Base-by-base conservation (phyloP, 2,329 filamentous ascomycete genomes). In the Plenodomus biglobosus region DNA sequence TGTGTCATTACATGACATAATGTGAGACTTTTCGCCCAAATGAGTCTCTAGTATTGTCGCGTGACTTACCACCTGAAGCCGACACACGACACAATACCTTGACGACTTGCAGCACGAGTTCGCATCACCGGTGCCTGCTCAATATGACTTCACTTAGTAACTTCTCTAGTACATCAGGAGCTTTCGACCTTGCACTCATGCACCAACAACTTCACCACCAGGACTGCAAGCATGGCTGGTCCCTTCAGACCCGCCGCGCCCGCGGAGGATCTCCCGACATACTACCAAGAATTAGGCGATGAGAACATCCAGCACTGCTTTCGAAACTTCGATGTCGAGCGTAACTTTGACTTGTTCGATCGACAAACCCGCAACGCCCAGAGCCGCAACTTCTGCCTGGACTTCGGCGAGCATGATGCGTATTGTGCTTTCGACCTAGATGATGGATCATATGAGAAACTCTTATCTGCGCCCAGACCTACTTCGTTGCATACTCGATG, bases 371-470 rank as follows among this genome's bases (percentile, higher is more conserved):
- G 71, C 13, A 65, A 71, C 37, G 66, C 70, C 1, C 48, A 64
- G 0, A 80, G 78, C 17, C 69, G 59, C 27, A 87, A 86, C 64
- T 87, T 87, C 57, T 78, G 85, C 24, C 73, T 87, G n/a, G 81
- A 86, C 56, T 87, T 87, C 61, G 81, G 81, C 10, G 76, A 78
- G 38, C 69, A 79, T 1, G 66, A 75, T 35, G 82, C 83, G 32
- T 78, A 73, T 46, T 80, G 83, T 50, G 82, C 80, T 2, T 79
- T 81, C 42, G 73, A 87, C 56, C 69, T 87, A 8, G 62, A 69
- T 3, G 59, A 68, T 1, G 53, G 69, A 1, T 73, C 78, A 2
- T 66, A 85, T 22, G 73, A 53, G 39, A 69, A 44, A 39, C 56
- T 69, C 15, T 47, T 72, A 11, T 55, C 61, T 24, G 52, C 61